Evolutionary conservation across 2,329 filamentous ascomycete genomes (phyloP), one percentile per base, ranked within the genome.

Genomic region (Colletotrichum endophyticum): DNA sequence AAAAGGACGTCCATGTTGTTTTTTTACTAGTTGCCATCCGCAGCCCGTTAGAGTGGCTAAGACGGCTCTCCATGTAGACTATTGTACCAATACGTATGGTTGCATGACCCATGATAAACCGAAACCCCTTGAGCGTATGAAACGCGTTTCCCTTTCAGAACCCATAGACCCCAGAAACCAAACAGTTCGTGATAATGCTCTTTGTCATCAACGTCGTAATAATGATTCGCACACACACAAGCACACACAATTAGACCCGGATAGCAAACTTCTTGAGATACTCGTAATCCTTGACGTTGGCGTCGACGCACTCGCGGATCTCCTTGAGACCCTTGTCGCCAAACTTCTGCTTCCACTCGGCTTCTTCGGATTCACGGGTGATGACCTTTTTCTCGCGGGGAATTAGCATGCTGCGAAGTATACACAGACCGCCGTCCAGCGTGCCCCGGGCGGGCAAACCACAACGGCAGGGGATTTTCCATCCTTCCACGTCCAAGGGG

Each of bases 181-280:
- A 49, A 56, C 8, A 15, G 28, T 8, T 68, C 39, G 22, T 69
- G 25, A 34, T 32, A 53, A 66, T 53, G 64, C 49, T 70, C 70
- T 34, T 74, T 68, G 73, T 76, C 74, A 74, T 76, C 66, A 74
- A 76, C 57, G 53, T 76, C 74, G 59, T 76, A 12, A 76, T 28
- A 30, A 28, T 70, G 44, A 25, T 22, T 25, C 44, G 8, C 44
- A 22, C 27, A 36, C 30, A 16, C 22, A 28, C 36, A 53, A 49
- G 19, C 32, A n/a, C 34, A 73, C 19, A 30, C 16, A 53, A 53
- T 81, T 84, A 92, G 77, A 91, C 87, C 84, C 91, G 91, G 81
- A 95, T 88, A 77, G 92, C 92, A 85, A 95, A 97, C 81, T 92
- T 90, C 90, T 94, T 96, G 84, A 97, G 86, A 83, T 96, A 95